Percentiles rank a stretch among this genome's conserved stretches.
phyloP scores from a whole-genome alignment of 1,284 basidiomycete genomes.

The Macrocybe sp. region DNA sequence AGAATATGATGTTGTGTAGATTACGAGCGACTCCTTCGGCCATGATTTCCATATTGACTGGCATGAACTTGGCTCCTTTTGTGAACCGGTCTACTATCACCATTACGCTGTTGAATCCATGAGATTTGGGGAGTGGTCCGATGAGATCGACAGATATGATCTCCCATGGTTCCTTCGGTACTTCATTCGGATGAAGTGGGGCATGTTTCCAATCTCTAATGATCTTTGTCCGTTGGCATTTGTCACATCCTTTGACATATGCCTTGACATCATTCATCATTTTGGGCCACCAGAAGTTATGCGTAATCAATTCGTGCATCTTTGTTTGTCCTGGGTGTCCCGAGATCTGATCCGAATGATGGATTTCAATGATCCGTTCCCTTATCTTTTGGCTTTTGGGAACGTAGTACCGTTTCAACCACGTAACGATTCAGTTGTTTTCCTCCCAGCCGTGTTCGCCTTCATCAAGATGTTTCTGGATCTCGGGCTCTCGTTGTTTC shows the following conservation, averaged over 20 bases:
- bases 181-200: neutral
- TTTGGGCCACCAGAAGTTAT: conserved; percentile 29
- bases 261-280: conserved; percentile 8
- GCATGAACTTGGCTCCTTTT: conserved; percentile 35
- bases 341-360: conserved; percentile 21
- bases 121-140: conserved; percentile 28
- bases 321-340: conserved; percentile 32
- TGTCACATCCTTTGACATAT: neutral
- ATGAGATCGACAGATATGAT: conserved; percentile 17
- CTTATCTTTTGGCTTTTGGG: conserved; percentile 18
- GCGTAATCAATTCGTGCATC: conserved; percentile 17
- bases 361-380: conserved; percentile 16
- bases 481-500: neutral
- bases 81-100: conserved; percentile 31
- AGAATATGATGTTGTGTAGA: conserved; percentile 18
- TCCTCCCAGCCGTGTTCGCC: conserved; percentile 16
- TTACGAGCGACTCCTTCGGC: conserved; percentile 15
- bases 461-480: neutral
- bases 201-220: neutral
- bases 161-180: neutral
- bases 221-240: neutral
- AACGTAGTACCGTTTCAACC: conserved; percentile 20
- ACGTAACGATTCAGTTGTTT: conserved; percentile 16
- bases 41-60: conserved; percentile 18
- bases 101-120: conserved; percentile 23